Conservation (phyloP, 441 rosid species). For the Erodium moschatum region DNA sequence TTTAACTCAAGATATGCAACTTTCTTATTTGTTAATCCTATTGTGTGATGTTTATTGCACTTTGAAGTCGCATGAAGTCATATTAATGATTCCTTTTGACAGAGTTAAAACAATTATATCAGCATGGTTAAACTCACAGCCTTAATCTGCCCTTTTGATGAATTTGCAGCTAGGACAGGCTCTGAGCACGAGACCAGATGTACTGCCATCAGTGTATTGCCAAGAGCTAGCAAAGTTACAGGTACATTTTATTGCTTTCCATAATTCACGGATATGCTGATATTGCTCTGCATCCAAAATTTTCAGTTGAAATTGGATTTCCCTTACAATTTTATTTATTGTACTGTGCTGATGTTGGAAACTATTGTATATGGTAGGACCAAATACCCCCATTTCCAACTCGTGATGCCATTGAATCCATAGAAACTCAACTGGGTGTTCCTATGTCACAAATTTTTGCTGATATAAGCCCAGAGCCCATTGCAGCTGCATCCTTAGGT, state of each 20-base stretch:
- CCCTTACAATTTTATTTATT: slow-evolving; percentile 8
- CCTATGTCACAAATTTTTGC: slow-evolving; percentile 66
- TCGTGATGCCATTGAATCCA: slow-evolving; percentile 58
- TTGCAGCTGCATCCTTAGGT: slow-evolving; percentile 95
- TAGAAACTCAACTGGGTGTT: slow-evolving; percentile 73
- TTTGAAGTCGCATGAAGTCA: neutral
- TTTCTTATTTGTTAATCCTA: neutral
- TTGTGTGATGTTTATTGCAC: neutral
- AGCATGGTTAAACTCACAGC: neutral
- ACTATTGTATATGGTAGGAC: slow-evolving; percentile 46
- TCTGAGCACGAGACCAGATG: slow-evolving; percentile 93
- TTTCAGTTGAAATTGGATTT: slow-evolving; percentile 5
- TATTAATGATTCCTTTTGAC: neutral
- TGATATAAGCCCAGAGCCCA: slow-evolving; percentile 79
- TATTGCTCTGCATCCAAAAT: neutral
- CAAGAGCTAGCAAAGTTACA: slow-evolving; percentile 93
- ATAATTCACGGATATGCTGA: neutral
- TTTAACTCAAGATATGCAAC: neutral
- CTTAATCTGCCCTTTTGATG: slow-evolving; percentile 11
- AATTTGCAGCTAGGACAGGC: slow-evolving; percentile 92
- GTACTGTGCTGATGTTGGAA: slow-evolving; percentile 17
- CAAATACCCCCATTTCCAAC: slow-evolving; percentile 94
- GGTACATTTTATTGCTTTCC: slow-evolving; percentile 32
- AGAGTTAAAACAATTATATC: neutral
- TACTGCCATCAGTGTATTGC: slow-evolving; percentile 73